Base-by-base conservation (phyloP, 768 basidiomycete species). In the Lactarius pseudohatsudake region DNA sequence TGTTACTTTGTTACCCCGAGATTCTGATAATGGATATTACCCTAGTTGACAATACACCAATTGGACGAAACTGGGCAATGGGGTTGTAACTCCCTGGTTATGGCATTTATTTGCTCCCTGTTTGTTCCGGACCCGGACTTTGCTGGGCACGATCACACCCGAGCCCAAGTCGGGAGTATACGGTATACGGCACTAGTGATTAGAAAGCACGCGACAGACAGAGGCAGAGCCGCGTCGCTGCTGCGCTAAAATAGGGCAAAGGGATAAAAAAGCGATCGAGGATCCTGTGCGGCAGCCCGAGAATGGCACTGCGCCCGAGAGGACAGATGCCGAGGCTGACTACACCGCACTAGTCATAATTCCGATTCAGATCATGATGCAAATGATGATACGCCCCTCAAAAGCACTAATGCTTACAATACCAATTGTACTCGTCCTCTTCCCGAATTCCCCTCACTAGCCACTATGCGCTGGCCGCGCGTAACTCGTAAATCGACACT, bases 391-490 rank as follows among this genome's bases (percentile, higher is more conserved):
- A 55, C 30, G n/a, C 10, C 20, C n/a, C 64, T 22, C 47, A 8
- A 60, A n/a, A 22, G 64, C 53, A 22, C 30, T 45, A 26, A 53
- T 54, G 7, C 55, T 10, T 54, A 26, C 50, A 18, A 15, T 41
- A 41, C 41, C 16, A 0, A 15, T 53, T 15, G 13, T 26, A 53
- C 50, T 53, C 26, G 15, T 36, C 32, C 18, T 32, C 36, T 32
- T n/a, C 32, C 57, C 20, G 6, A 22, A 7, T 54, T 16, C 40
- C 16, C 36, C 32, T 15, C 16, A 30, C 47, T 53, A 28, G 8
- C 4, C 4, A 45, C 5, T 16, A 67, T 67, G 66, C 66, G 62
- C 10, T 67, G 66, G 66, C 66, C 62, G 3, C 62, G 66, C 10
- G 26, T 47, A 7, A 9, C 2, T 15, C 59, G 66, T 34, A 67